Evolutionary conservation across 2,329 filamentous ascomycete species (phyloP), one percentile per base, ranked within the genome.

Genomic region (Trichophyton benhamiae): DNA sequence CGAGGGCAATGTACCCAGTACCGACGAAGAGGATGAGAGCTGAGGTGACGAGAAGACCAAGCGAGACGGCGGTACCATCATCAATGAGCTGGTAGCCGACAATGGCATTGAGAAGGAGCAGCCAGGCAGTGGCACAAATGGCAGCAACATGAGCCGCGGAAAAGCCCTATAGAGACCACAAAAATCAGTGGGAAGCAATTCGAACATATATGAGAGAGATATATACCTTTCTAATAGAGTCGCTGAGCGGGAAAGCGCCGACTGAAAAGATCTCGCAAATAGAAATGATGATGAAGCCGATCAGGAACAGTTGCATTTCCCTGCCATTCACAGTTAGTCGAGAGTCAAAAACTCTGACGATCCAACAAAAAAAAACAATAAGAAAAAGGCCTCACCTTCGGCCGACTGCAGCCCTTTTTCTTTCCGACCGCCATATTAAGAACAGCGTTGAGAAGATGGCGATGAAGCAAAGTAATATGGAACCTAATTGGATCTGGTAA

Each of bases 181-280:
- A 13, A 3, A 13, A 4, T 38, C 33, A 38, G 33, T 38, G 33
- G 27, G 13, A 38, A 38, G 33, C 11, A 38, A 13, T 13, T 38
- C 9, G 33, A 38, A 13, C 9, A 38, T 38, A 38, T 11, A 9
- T 38, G 33, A 20, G 33, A 6, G 1, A 13, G 33, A 38, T 38
- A 8, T n/a, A 15, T 3, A 81, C 72, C 71, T 77, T 77, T 65
- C 91, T 85, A 62, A 89, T 87, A 58, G 77, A 83, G 59, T 80
- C 77, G 66, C 83, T 78, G 20, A 96, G 77, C 2, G 92, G 91
- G 69, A 99, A 92, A 33, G 87, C 88, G 67, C 94, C 94, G 41
- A 97, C 85, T 0, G 91, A 91, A 77, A 99, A 96, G 70, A 99
- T 96, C 74, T 97, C 94, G 76, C 91, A 96, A 69, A 99, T 88